Conservation (phyloP, 345 rosid genomes). For the Excoecaria agallocha region DNA sequence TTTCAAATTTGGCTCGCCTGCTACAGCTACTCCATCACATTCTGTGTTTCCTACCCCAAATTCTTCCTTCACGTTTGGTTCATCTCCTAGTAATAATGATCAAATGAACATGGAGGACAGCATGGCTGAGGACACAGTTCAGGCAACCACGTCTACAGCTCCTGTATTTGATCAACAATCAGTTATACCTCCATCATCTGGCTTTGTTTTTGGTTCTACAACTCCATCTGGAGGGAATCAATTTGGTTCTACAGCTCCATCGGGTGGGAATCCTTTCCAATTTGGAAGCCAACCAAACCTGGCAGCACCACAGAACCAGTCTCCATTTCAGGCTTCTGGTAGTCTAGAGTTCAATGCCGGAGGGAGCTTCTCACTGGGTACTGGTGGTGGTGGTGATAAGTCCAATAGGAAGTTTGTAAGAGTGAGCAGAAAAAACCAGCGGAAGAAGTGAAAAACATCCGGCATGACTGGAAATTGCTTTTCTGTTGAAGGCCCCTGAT, state of each 20-base stretch:
- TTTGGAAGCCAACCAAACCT: slow-evolving; percentile 52
- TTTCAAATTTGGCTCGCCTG: slow-evolving; percentile 52
- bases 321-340: slow-evolving; percentile 64
- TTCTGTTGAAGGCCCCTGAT: neutral
- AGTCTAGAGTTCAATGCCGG: slow-evolving; percentile 63
- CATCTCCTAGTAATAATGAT: slow-evolving; percentile 53
- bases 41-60: slow-evolving; percentile 46
- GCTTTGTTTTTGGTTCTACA: slow-evolving; percentile 38
- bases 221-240: slow-evolving; percentile 36
- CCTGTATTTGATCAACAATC: slow-evolving; percentile 53
- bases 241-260: slow-evolving; percentile 44
- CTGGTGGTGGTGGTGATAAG: slow-evolving; percentile 52
- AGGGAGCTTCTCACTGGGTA: slow-evolving; percentile 82
- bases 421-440: slow-evolving; percentile 34
- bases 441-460: slow-evolving; percentile 46
- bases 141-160: slow-evolving; percentile 42
- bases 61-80: slow-evolving; percentile 47
- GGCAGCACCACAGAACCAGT: slow-evolving; percentile 39
- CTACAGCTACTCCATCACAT: slow-evolving; percentile 42
- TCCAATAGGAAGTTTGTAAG: slow-evolving; percentile 50
- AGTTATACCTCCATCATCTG: slow-evolving; percentile 28
- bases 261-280: slow-evolving; percentile 53
- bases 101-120: slow-evolving; percentile 90
- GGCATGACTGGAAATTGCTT: neutral
- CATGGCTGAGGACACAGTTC: slow-evolving; percentile 94